phyloP scores from a whole-genome alignment of 352 stramenopile genomes.

The Pythium myriotylum region DNA sequence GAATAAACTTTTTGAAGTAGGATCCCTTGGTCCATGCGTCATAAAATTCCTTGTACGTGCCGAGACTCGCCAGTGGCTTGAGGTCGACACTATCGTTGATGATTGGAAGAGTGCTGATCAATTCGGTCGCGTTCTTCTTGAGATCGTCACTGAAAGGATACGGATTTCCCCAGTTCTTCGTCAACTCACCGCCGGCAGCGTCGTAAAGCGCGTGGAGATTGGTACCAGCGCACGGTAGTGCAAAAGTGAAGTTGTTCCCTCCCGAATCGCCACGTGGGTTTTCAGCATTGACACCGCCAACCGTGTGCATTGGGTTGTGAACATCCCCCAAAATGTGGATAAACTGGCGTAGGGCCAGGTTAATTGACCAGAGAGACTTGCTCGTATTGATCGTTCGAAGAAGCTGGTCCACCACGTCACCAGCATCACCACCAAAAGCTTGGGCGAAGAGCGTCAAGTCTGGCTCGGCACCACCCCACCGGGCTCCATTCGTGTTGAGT shows the following conservation, averaged over 20 bases:
- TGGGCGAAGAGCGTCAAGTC: slow-evolving; percentile 55
- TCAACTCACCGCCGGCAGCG: slow-evolving; percentile 48
- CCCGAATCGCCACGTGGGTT: slow-evolving; percentile 57
- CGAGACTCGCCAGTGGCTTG: slow-evolving; percentile 8
- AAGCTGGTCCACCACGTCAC: slow-evolving; percentile 47
- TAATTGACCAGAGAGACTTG: slow-evolving; percentile 62
- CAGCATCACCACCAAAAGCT: slow-evolving; percentile 51
- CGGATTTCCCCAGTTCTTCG: slow-evolving; percentile 53
- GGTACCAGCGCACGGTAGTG: slow-evolving; percentile 43
- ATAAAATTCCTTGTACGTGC: slow-evolving; percentile 25
- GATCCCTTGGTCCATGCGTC: slow-evolving; percentile 23
- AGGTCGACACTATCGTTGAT: slow-evolving; percentile 28
- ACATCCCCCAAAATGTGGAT: slow-evolving; percentile 73
- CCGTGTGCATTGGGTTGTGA: slow-evolving; percentile 64
- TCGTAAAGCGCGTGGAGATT: slow-evolving; percentile 79
- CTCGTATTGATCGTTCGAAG: slow-evolving; percentile 60
- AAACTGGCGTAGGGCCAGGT: slow-evolving; percentile 67
- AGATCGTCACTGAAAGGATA: slow-evolving; percentile 18
- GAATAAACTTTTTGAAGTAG: slow-evolving; percentile 26
- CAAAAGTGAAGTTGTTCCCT: slow-evolving; percentile 64
- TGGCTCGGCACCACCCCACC: slow-evolving; percentile 41
- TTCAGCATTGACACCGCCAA: slow-evolving; percentile 43
- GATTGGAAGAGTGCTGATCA: slow-evolving; percentile 24
- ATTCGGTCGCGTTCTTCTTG: slow-evolving; percentile 46
- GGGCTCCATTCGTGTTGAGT: slow-evolving; percentile 53